Evolutionary conservation across 1,284 basidiomycete genomes (phyloP), one percentile per base, ranked within the genome.

Genomic region (Ganoderma meredithae): DNA sequence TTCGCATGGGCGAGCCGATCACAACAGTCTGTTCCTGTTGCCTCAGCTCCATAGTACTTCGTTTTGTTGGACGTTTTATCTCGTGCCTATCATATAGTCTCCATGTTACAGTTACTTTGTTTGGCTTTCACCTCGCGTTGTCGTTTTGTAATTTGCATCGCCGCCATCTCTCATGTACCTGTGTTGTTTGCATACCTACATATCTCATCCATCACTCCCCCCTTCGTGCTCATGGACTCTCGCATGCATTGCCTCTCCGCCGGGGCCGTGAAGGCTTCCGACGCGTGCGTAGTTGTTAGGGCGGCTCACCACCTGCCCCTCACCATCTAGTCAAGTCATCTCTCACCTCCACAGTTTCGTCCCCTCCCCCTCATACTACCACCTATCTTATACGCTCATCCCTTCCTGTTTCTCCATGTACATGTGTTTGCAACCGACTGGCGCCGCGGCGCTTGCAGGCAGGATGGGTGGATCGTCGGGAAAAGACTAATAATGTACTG

Each of bases 1-100:
- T 94, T 94, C 79, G 86, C 85, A 72, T 94, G 92, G 92, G 88
- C 90, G 62, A 89, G 85, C 70, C 86, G 90, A 67, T 84, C 83
- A 64, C 82, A 83, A 40, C 65, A 64, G 15, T 60, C 67, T 3
- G 52, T 70, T 4, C 39, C 69, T 19, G 47, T 69, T 7, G 56
- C 67, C 5, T 43, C 69, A 10, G 63, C 71, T 19, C 68, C 71
- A 67, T 72, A 68, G 31, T 58, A 43, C n/a, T 40, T 60, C 31
- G 44, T n/a, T 56, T 39, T 25, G 19, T 56, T 31, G 9, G 33
- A 44, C 43, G 25, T 60, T 60, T 62, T 47, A 43, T 63, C 53
- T 67, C 55, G 67, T 49, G 55, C 55, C 66, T 71, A 56, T 67
- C 61, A 39, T 39, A 1, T 39, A 33, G 40, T 60, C 39, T 41